These are phyloP conservation scores for Ogataea trehalophila DNA, from an alignment of 805 yeast species.

Conservation along the genomic window DNA sequence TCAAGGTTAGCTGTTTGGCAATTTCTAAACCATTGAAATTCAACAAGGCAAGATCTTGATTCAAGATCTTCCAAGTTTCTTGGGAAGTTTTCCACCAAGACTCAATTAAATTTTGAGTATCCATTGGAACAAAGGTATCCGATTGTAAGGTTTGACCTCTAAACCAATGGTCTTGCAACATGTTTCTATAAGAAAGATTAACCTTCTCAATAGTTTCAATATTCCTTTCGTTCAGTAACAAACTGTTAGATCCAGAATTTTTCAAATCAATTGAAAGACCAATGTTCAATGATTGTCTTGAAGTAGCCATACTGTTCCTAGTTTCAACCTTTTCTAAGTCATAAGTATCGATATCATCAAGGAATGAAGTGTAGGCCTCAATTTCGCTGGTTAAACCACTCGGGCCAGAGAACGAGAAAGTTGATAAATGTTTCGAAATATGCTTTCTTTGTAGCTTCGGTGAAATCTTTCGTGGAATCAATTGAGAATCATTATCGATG, in stretches of 20 bases:
- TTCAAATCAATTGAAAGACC: slow-evolving; percentile 28
- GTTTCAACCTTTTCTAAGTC: slow-evolving; percentile 23
- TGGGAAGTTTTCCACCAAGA: slow-evolving; percentile 49
- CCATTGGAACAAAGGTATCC: slow-evolving; percentile 22
- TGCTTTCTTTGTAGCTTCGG: slow-evolving; percentile 30
- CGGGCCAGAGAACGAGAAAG: slow-evolving; percentile 15
- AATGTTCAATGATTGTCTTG: slow-evolving; percentile 22
- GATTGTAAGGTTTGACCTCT: slow-evolving; percentile 4
- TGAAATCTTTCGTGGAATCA: slow-evolving; percentile 48
- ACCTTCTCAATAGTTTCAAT: slow-evolving; percentile 42
- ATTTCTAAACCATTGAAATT: slow-evolving; percentile 67
- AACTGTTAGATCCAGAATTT: slow-evolving; percentile 17
- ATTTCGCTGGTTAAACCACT: slow-evolving; percentile 22
- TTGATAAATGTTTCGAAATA: slow-evolving; percentile 23
- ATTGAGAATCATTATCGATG: slow-evolving; percentile 38
- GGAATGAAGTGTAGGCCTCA: slow-evolving; percentile 28
- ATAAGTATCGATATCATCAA: slow-evolving; percentile 31
- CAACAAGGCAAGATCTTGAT: slow-evolving; percentile 46
- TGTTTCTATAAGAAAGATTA: slow-evolving; percentile 48
- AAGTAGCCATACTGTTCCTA: slow-evolving; percentile 4
- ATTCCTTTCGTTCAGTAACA: slow-evolving; percentile 34
- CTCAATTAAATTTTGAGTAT: slow-evolving; percentile 33
- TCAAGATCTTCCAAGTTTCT: slow-evolving; percentile 53
- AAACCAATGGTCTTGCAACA: slow-evolving; percentile 46
- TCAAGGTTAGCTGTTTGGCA: slow-evolving; percentile 70